A percentile compares a stretch with the other conserved stretches of the same genome.
phyloP scores from a whole-genome alignment of 306 rosid genomes.

The Fagus sylvatica region DNA sequence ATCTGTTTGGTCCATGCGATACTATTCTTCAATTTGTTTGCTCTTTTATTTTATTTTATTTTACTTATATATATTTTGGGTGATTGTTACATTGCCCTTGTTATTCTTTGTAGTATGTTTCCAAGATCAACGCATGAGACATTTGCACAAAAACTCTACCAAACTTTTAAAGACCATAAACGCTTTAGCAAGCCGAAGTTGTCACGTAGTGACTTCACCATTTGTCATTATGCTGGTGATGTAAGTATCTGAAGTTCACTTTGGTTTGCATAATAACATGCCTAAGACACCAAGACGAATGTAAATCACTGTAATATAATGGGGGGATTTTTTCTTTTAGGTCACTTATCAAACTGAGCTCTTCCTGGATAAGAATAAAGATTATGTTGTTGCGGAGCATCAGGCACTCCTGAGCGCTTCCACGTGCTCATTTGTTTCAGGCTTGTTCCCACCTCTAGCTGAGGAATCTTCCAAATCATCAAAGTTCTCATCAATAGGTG shows the following conservation, averaged over 20 bases:
- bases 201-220: slow-evolving; percentile 77
- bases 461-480: slow-evolving; percentile 91
- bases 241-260: slow-evolving; percentile 51
- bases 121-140: slow-evolving; percentile 95
- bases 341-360: slow-evolving; percentile 92
- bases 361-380: slow-evolving; percentile 96
- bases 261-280: background rate
- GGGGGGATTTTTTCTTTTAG: slow-evolving; percentile 43
- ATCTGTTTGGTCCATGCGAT: slow-evolving; percentile 4
- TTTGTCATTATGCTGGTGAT: slow-evolving; percentile 94
- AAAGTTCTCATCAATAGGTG: slow-evolving; percentile 86
- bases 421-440: slow-evolving; percentile 76
- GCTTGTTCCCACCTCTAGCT: slow-evolving; percentile 76
- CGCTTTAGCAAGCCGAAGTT: slow-evolving; percentile 97
- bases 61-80: slow-evolving; percentile 19
- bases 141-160: slow-evolving; percentile 88
- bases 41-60: background rate
- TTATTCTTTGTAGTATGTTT: slow-evolving; percentile 82
- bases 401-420: slow-evolving; percentile 82
- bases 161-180: slow-evolving; percentile 78
- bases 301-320: background rate
- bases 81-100: slow-evolving; percentile 37
- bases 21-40: background rate
- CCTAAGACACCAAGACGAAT: background rate
- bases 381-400: slow-evolving; percentile 93